A percentile compares a stretch with the other conserved stretches of the same genome.
Evolutionary conservation across 2,329 filamentous ascomycete genomes (phyloP).

Genomic region (Neoascochyta sp.): DNA sequence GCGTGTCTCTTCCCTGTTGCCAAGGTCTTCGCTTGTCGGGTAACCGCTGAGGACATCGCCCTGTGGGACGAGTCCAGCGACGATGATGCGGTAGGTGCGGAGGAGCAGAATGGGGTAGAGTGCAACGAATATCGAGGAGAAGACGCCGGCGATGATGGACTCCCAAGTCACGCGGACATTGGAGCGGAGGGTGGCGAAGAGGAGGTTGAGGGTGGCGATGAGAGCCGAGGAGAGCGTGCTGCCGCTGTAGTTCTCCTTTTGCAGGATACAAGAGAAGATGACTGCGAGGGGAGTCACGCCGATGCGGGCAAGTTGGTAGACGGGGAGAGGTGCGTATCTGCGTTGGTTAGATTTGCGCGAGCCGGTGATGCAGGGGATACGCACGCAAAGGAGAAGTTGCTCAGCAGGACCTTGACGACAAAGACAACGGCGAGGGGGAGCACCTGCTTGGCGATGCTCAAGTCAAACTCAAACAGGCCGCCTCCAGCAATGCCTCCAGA

Average conservation of each 20-base stretch:
- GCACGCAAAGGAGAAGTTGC: constrained; percentile 54
- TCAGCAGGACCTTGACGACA: constrained; percentile 50
- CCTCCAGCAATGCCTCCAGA: constrained; percentile 52
- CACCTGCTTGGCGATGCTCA: constrained; percentile 45
- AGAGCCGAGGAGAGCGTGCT: constrained; percentile 50
- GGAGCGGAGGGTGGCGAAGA: constrained; percentile 47
- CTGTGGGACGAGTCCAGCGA: constrained; percentile 44
- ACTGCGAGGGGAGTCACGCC: constrained; percentile 50
- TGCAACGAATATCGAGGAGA: constrained; percentile 51
- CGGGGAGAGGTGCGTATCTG: constrained; percentile 50
- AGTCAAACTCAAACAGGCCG: constrained; percentile 53
- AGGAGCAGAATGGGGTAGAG: constrained; percentile 51
- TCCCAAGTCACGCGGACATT: constrained; percentile 51
- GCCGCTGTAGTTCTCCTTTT: constrained; percentile 46
- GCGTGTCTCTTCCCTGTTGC: constrained; percentile 47
- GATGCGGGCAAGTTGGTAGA: constrained; percentile 53
- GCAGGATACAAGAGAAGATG: constrained; percentile 47
- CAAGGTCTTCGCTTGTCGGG: constrained; percentile 27
- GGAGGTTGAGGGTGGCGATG: constrained; percentile 50
- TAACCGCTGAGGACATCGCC: constrained; percentile 44
- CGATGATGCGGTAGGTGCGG: constrained; percentile 48
- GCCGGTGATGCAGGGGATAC: too few relatives aligned
- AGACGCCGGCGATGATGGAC: constrained; percentile 49
- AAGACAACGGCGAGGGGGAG: constrained; percentile 51
- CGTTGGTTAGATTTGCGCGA: constrained; percentile 13